Evolutionary conservation across 768 basidiomycete species (phyloP).

Genomic region (Boletellus ananas): DNA sequence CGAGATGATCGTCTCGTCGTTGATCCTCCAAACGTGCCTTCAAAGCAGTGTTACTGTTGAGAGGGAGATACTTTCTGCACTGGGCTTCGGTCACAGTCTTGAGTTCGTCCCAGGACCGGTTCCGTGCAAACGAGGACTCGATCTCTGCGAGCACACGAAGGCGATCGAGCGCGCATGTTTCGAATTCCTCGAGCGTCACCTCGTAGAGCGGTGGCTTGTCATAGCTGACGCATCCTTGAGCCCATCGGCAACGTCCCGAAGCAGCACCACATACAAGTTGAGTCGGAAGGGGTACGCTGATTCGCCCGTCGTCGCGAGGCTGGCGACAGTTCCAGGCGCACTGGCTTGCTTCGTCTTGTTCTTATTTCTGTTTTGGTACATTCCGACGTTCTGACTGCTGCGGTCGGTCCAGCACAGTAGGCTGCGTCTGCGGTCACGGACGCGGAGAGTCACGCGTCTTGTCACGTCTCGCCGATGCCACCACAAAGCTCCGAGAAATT

Average conservation of each 20-base stretch:
- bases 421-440: too few species aligned
- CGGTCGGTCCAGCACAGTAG: neutral
- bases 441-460: slow-evolving; percentile 25
- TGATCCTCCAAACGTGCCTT: slow-evolving; percentile 52
- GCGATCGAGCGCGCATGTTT: slow-evolving; percentile 83
- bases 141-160: slow-evolving; percentile 88
- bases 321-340: neutral
- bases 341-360: slow-evolving; percentile 1
- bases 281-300: slow-evolving; percentile 58
- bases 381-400: neutral
- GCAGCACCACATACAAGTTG: slow-evolving; percentile 62
- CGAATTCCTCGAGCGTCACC: slow-evolving; percentile 94
- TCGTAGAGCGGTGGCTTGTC: slow-evolving; percentile 81
- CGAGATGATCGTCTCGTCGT: slow-evolving; percentile 78
- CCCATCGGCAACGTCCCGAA: neutral
- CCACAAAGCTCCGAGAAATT: neutral
- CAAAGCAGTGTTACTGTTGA: slow-evolving; percentile 56
- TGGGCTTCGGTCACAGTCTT: slow-evolving; percentile 58
- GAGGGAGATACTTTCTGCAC: slow-evolving; percentile 71
- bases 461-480: slow-evolving; percentile 8
- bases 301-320: neutral
- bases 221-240: slow-evolving; percentile 54
- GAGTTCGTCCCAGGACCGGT: slow-evolving; percentile 76
- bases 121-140: slow-evolving; percentile 82
- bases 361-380: slow-evolving; percentile 22